Conservation (phyloP, 352 stramenopile genomes). For the Globisporangium takayamanum region DNA sequence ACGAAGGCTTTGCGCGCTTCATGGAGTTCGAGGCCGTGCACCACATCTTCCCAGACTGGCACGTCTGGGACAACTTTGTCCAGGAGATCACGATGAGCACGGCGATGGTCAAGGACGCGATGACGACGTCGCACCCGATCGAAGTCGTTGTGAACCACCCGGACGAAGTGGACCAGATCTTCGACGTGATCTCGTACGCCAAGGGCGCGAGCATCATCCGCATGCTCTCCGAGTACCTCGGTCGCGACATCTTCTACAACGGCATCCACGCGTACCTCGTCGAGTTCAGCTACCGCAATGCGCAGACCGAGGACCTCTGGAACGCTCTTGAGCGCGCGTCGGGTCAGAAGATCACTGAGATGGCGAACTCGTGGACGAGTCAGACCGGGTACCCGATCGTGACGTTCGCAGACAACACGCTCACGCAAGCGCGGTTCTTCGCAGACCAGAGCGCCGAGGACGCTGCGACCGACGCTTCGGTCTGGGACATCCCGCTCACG, state of each 20-base stretch:
- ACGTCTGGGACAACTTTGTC: slow-evolving; percentile 95
- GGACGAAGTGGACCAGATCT: slow-evolving; percentile 96
- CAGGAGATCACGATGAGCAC: slow-evolving; percentile 54
- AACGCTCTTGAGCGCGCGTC: slow-evolving; percentile 87
- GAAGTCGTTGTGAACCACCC: slow-evolving; percentile 91
- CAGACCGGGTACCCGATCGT: slow-evolving; percentile 93
- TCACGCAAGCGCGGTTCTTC: slow-evolving; percentile 93
- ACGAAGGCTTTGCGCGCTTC: slow-evolving; percentile 97
- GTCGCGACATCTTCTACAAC: slow-evolving; percentile 61
- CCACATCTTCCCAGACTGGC: slow-evolving; percentile 91
- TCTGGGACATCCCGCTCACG: slow-evolving; percentile 88
- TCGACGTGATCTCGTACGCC: slow-evolving; percentile 96
- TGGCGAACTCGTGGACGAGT: slow-evolving; percentile 93
- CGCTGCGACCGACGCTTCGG: slow-evolving; percentile 50
- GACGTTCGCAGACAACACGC: slow-evolving; percentile 55
- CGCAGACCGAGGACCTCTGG: slow-evolving; percentile 95
- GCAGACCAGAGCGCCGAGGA: slow-evolving; percentile 57
- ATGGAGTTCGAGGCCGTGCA: slow-evolving; percentile 94
- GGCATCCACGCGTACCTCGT: slow-evolving; percentile 93
- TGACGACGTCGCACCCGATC: slow-evolving; percentile 90
- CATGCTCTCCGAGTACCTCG: slow-evolving; percentile 70
- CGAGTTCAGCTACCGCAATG: slow-evolving; percentile 93
- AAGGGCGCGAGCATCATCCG: slow-evolving; percentile 83
- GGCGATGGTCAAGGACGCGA: slow-evolving; percentile 91
- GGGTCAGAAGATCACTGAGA: slow-evolving; percentile 85